Evolutionary conservation across 306 rosid genomes (phyloP).

Genomic region (Vigna nakashimae): DNA sequence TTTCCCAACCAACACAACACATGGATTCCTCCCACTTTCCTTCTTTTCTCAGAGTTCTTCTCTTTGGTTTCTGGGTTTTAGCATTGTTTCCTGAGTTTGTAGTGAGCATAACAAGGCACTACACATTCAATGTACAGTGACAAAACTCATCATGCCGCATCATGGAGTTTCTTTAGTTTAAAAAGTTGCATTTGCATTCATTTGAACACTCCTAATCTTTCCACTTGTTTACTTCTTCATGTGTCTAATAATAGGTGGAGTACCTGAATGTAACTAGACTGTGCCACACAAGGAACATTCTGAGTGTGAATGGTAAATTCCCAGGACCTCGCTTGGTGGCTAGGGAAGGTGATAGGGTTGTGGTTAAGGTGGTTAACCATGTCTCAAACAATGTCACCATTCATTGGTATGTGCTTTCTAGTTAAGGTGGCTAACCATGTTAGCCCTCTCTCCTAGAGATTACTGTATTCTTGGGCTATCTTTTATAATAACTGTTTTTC

Average conservation of each 20-base stretch:
- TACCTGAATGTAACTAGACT: slow-evolving; percentile 69
- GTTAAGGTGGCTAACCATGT: too few species aligned
- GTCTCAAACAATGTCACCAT: slow-evolving; percentile 68
- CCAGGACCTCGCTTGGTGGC: slow-evolving; percentile 82
- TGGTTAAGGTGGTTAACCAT: slow-evolving; percentile 70
- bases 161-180: background rate
- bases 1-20: slow-evolving; percentile 5
- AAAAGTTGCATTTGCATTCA: background rate
- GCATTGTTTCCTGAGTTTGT: slow-evolving; percentile 56
- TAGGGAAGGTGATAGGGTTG: slow-evolving; percentile 82
- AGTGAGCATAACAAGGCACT: slow-evolving; percentile 69
- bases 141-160: background rate
- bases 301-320: slow-evolving; percentile 71
- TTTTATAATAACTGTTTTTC: background rate
- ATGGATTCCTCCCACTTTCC: slow-evolving; percentile 49
- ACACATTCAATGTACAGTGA: slow-evolving; percentile 73
- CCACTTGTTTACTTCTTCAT: background rate
- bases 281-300: slow-evolving; percentile 71
- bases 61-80: slow-evolving; percentile 49
- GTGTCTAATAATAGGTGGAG: slow-evolving; percentile 54
- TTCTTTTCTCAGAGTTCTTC: slow-evolving; percentile 41
- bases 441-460: background rate
- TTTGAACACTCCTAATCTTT: background rate
- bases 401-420: slow-evolving; percentile 67
- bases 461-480: background rate